These are phyloP conservation scores for Tylopilus subfusipes DNA, from an alignment of 768 basidiomycete genomes.

Conservation along the genomic window DNA sequence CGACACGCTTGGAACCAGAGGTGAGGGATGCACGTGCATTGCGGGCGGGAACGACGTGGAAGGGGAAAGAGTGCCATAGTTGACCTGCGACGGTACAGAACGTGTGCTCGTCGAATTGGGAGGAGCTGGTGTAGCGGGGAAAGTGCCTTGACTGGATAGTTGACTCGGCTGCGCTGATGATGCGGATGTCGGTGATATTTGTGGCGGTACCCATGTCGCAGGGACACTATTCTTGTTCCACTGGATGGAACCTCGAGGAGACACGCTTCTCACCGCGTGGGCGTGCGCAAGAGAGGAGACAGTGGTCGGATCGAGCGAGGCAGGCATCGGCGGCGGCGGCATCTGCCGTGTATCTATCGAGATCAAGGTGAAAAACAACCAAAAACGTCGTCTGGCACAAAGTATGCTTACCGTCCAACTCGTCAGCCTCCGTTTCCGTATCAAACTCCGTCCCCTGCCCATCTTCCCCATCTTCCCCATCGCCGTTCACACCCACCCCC, in stretches of 20 bases:
- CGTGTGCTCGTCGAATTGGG: background rate
- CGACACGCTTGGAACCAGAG: slow-evolving; percentile 28
- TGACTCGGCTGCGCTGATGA: slow-evolving; percentile 6
- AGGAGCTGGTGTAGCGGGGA: background rate
- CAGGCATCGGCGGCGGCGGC: slow-evolving; percentile 53
- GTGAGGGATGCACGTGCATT: background rate
- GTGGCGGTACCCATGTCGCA: slow-evolving; percentile 12
- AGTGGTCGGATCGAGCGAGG: slow-evolving; percentile 40
- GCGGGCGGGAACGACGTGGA: background rate
- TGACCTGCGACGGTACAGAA: background rate
- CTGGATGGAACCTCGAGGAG: slow-evolving; percentile 17
- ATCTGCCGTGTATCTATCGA: slow-evolving; percentile 38
- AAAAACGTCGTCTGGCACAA: background rate
- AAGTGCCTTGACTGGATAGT: background rate
- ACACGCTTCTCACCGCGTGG: slow-evolving; percentile 12
- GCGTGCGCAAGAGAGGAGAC: slow-evolving; percentile 30
- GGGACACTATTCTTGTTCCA: slow-evolving; percentile 15
- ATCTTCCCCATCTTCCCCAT: slow-evolving; percentile 16
- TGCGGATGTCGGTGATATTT: slow-evolving; percentile 1
- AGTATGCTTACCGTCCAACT: slow-evolving; percentile 19
- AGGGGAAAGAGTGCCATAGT: background rate
- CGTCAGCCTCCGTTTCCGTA: slow-evolving; percentile 29
- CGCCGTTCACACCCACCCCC: background rate
- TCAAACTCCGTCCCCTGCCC: slow-evolving; percentile 33
- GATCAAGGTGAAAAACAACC: background rate